Conservation (phyloP, 2,329 filamentous ascomycete genomes). For the Aspergillus latus region DNA sequence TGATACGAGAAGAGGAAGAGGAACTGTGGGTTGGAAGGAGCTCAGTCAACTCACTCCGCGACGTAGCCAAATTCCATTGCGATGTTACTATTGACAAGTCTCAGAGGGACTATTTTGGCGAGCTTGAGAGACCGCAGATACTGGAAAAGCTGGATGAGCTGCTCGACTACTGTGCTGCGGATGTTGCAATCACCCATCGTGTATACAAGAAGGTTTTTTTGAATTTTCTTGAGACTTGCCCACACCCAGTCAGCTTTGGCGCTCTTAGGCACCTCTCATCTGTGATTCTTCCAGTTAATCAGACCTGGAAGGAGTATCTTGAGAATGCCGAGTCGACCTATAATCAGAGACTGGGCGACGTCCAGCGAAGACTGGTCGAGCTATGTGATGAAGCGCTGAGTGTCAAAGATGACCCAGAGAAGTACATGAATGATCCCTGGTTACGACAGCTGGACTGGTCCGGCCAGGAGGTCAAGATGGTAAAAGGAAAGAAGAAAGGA, state of each 20-base stretch:
- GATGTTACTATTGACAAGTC: conserved; percentile 89
- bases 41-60: conserved; percentile 89
- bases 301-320: conserved; percentile 84
- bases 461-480: conserved; percentile 86
- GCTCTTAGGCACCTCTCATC: conserved; percentile 90
- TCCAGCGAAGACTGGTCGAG: conserved; percentile 70
- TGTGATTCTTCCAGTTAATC: conserved; percentile 86
- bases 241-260: conserved; percentile 95
- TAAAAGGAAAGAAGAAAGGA: conserved; percentile 83
- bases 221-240: conserved; percentile 83
- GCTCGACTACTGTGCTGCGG: conserved; percentile 89
- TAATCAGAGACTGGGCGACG: conserved; percentile 70
- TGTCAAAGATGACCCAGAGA: conserved; percentile 66
- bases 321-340: conserved; percentile 83
- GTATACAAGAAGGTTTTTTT: conserved; percentile 95
- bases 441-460: conserved; percentile 92
- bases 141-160: conserved; percentile 73
- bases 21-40: conserved; percentile 94
- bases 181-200: conserved; percentile 87
- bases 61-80: conserved; percentile 96
- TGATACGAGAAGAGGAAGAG: conserved; percentile 77
- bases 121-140: conserved; percentile 71
- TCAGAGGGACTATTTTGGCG: conserved; percentile 80
- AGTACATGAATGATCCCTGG: conserved; percentile 84
- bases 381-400: conserved; percentile 76